Percentiles rank a stretch among this genome's conserved stretches.
Conservation (phyloP, 2,329 filamentous ascomycete genomes). For the Colletotrichum lupini region DNA sequence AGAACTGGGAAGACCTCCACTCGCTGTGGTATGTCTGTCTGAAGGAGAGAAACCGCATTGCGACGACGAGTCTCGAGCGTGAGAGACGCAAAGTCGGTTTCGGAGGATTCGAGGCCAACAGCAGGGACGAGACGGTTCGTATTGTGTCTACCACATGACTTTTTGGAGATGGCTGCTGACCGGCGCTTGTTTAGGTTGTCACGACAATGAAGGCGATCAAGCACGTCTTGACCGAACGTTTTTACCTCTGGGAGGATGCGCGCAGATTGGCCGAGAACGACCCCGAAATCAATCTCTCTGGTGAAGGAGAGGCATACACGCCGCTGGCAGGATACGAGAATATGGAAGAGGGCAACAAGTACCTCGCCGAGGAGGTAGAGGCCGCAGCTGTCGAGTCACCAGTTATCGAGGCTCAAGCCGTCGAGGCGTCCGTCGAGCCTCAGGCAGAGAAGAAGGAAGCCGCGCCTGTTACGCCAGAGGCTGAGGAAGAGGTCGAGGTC, state of each 20-base stretch:
- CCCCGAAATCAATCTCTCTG: conserved; percentile 71
- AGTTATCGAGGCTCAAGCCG: not conserved
- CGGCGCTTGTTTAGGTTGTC: conserved; percentile 66
- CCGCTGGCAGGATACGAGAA: conserved; percentile 52
- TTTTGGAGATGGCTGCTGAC: conserved; percentile 1
- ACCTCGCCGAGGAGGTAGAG: conserved; percentile 10
- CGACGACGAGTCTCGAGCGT: conserved; percentile 80
- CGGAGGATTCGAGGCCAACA: conserved; percentile 74
- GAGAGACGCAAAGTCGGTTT: conserved; percentile 75
- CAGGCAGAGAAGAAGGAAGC: not conserved
- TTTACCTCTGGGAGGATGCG: conserved; percentile 88
- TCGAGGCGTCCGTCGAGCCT: not conserved
- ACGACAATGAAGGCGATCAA: conserved; percentile 86
- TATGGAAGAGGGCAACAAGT: conserved; percentile 24
- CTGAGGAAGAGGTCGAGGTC: not conserved
- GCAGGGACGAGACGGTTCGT: conserved; percentile 75
- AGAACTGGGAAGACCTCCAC: conserved; percentile 95
- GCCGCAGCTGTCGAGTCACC: not conserved
- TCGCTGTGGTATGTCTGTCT: conserved; percentile 93
- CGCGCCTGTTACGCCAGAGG: not conserved
- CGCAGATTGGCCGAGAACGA: conserved; percentile 73
- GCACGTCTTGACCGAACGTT: conserved; percentile 86
- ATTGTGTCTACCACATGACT: not conserved
- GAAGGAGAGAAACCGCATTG: conserved; percentile 89
- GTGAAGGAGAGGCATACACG: conserved; percentile 60